Conservation (phyloP, 257 asterid genomes). For the Lavandula angustifolia region DNA sequence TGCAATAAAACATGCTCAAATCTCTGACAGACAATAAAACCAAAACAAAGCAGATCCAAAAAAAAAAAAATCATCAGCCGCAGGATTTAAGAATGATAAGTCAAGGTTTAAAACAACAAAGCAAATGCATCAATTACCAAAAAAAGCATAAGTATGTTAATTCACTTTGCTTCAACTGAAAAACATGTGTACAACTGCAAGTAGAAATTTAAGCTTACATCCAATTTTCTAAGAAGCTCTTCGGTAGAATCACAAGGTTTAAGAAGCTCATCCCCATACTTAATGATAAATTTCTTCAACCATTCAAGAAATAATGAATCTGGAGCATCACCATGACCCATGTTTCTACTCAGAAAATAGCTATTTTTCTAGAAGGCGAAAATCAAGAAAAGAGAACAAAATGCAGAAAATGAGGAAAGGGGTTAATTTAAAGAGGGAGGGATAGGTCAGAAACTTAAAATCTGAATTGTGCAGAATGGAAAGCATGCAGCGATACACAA, state of each 20-base stretch:
- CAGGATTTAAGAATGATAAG: not conserved
- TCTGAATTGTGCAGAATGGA: conserved; percentile 22
- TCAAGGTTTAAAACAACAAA: not conserved
- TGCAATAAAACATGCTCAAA: conserved; percentile 7
- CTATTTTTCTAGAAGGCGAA: conserved; percentile 8
- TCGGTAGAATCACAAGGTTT: conserved; percentile 26
- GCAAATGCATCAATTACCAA: not conserved
- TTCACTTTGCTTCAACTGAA: conserved; percentile 4
- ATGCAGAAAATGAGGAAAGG: not conserved
- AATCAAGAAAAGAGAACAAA: conserved; percentile 6
- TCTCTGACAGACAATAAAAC: conserved; percentile 17
- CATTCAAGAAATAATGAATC: conserved; percentile 7
- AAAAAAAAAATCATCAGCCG: conserved; percentile 5
- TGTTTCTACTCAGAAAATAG: conserved; percentile 11
- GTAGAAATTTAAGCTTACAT: conserved; percentile 19
- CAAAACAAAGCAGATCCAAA: conserved; percentile 11
- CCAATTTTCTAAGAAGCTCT: conserved; percentile 21
- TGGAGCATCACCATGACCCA: not conserved
- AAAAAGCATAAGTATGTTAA: not conserved
- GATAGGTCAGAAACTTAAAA: conserved; percentile 12
- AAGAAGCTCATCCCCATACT: conserved; percentile 11
- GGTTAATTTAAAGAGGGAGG: conserved; percentile 17
- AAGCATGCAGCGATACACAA: conserved; percentile 11
- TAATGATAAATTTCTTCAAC: conserved; percentile 1
- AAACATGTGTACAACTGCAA: not conserved